Evolutionary conservation across 257 asterid species (phyloP), one percentile per base, ranked within the genome.

Genomic region (Salvia splendens): DNA sequence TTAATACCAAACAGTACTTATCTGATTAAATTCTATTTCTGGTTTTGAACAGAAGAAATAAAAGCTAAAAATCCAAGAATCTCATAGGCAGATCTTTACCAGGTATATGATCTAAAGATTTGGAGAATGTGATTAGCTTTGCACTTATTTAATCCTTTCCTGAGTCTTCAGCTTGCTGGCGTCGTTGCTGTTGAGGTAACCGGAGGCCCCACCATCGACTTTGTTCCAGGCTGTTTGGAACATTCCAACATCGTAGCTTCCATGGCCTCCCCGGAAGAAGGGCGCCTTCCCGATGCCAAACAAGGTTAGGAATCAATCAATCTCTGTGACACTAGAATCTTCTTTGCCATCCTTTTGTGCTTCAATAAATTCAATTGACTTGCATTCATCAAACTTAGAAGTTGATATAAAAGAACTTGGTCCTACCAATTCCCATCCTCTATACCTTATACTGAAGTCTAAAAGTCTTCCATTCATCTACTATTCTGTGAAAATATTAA

Each of bases 11-110:
- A 38, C 8, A 6, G 0, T 38, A 33, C 38, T 33, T 33, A 33
- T 33, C 2, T 3, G 10, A 65, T 62, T 36, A 3, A 61, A 73
- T 61, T 58, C 58, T 45, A 33, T 1, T 61, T 36, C 28, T 51
- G 55, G 35, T 71, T 68, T 49, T 65, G 80, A 72, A 65, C 97
- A 92, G 98, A 92, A 69, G 81, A 69, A 63, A 73, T 92, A 45
- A 92, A 92, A 75, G 86, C 86, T 54, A 86, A 82, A 62, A 86
- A 82, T 73, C 95, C 95, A 3, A 87, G 67, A 70, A 77, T 92
- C 38, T 73, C 95, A 12, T 89, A 92, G 71, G 96, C 97, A 63
- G 98, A 92, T 72, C 88, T 89, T 79, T 89, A 87, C 81, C 98
- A 89, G 96, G 98, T 43, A 7, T 46, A 63, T 35, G 7, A 35